Evolutionary conservation across 257 asterid species (phyloP), one percentile per base, ranked within the genome.

Genomic region (Solanum megistacrolobum): DNA sequence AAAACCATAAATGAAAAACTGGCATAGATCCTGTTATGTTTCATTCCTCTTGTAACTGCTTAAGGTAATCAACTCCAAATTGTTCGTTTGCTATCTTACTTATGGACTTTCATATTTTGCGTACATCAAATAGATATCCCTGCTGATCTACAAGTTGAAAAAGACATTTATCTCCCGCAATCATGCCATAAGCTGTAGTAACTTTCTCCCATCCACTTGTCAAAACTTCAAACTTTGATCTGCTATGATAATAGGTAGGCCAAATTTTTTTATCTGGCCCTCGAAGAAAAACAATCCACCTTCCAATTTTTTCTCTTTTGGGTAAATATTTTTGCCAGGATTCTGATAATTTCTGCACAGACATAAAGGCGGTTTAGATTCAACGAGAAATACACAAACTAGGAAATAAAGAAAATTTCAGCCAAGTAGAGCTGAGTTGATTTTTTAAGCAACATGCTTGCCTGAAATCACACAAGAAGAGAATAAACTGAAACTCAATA

Each of bases 281-380:
- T 36, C 9, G 39, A 7, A 36, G 39, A 36, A 36, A 36, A 36
- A 7, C 39, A 36, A 36, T 36, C 39, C 39, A 46, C 43, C 86
- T 46, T 21, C 35, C 48, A 13, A 27, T 6, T 31, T 29, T 36
- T 38, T 12, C 23, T 76, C 27, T 52, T 7, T 25, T 58, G 13
- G 13, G 27, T 82, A 39, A 6, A 25, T 62, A 21, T 18, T 48
- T 58, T 21, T 81, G 86, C 85, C 79, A 78, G 12, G n/a, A 11
- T 11, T 27, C 31, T 36, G 87, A 75, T 74, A 88, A 62, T 18
- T 41, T 18, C 90, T 90, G 87, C 88, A 86, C 38, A 90, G 25
- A 32, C 21, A 85, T 75, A 31, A 46, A 38, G 10, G 12, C 2
- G 68, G 23, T 16, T 35, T 38, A 38, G 7, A 36, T 20, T 9